Base-by-base conservation (phyloP, 73 alveolate genomes). In the Tetrahymena elliotti region DNA sequence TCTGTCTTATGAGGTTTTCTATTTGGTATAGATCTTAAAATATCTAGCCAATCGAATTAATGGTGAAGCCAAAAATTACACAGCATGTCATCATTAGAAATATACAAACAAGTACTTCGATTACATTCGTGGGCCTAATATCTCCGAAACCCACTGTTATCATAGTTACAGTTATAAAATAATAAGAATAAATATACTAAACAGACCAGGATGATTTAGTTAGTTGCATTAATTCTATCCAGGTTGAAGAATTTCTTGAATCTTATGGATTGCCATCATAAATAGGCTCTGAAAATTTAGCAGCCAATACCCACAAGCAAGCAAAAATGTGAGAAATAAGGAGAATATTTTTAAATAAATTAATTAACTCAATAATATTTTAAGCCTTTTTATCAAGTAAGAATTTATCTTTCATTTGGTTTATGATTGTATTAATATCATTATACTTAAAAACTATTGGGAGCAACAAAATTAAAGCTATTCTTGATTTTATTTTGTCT, bases 141-240 rank as follows among this genome's bases (percentile, higher is more conserved):
- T 94, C 96, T 1, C 96, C 96, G 84, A 40, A 94, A 22, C 96
- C 96, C 16, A 94, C 96, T 8, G 96, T 94, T 24, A 94, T 84
- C 47, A 54, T 94, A 8, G 95, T 94, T 4, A 94, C 96, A 88
- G 95, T 68, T 18, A 94, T 94, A 52, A 47, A 94, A 94, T 94
- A 94, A 31, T 84, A 88, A 20, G 96, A 94, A 35, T 94, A 84
- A 3, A 84, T 83, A 35, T 37, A 94, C 52, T 88, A 34, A 88
- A 88, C 93, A 3, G 54, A 37, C 88, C 88, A 68, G 0, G 88
- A 68, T 7, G 34, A n/a, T 27, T 68, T 68, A 11, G 38, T 31
- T 31, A 68, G 34, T 36, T 31, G 16, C 88, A 68, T 68, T 11
- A 68, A 16, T 6, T 68, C 88, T 27, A 68, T 68, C 88, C 88